These are phyloP conservation scores for Aspergillus panamensis DNA, from an alignment of 495 filamentous ascomycete genomes.

Conservation along the genomic window DNA sequence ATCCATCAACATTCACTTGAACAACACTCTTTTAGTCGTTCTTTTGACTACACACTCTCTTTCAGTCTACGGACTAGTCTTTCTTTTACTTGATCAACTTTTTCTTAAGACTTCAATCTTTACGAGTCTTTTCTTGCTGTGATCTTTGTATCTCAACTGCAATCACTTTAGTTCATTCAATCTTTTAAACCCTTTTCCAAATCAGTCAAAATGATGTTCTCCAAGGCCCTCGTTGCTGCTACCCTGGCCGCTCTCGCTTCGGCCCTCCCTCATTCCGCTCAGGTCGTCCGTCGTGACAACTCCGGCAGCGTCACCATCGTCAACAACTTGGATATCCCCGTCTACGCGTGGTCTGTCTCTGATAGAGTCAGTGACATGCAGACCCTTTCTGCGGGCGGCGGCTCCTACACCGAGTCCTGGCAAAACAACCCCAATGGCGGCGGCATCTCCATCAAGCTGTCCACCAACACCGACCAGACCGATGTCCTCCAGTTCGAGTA, in stretches of 20 bases:
- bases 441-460: constrained; percentile 48
- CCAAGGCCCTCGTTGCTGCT: constrained; percentile 40
- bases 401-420: constrained; percentile 35
- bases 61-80: constrained; percentile 6
- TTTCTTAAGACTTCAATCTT: constrained; percentile 15
- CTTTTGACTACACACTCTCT: constrained; percentile 21
- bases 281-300: constrained; percentile 18
- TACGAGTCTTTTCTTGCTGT: constrained; percentile 18
- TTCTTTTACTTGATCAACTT: constrained; percentile 16
- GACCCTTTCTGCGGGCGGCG: constrained; percentile 37
- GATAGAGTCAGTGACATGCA: constrained; percentile 36
- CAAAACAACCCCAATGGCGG: constrained; percentile 41
- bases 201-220: constrained; percentile 46
- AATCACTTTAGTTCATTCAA: not conserved
- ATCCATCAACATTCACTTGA: constrained; percentile 20
- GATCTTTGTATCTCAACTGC: not conserved
- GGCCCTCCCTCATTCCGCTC: constrained; percentile 34
- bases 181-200: not conserved
- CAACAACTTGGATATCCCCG: constrained; percentile 36
- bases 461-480: constrained; percentile 29
- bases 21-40: constrained; percentile 22
- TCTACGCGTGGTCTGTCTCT: constrained; percentile 46
- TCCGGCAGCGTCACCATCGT: constrained; percentile 34
- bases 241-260: constrained; percentile 36
- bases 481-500: constrained; percentile 51